Percentiles rank a stretch among this genome's conserved stretches.
Evolutionary conservation across 345 rosid species (phyloP).

Genomic region (Cardamine occulta): DNA sequence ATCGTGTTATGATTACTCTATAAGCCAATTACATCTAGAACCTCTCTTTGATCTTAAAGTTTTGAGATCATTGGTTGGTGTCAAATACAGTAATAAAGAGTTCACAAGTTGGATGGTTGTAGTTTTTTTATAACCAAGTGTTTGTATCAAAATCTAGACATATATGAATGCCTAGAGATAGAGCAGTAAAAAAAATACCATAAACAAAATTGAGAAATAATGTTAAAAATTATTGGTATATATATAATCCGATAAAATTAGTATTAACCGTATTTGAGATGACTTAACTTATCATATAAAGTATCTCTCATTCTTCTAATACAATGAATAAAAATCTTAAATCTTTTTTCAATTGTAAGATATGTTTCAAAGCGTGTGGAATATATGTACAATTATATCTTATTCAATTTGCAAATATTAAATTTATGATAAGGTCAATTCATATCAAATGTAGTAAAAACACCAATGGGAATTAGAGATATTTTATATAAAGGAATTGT

Average conservation of each 20-base stretch:
- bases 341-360: background rate
- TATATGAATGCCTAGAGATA: background rate
- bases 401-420: conserved; percentile 3
- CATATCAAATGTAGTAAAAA: too few relatives aligned
- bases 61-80: background rate
- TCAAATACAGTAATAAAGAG: too few relatives aligned
- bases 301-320: background rate
- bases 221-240: background rate
- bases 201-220: background rate
- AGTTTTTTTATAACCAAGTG: background rate
- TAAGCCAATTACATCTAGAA: background rate
- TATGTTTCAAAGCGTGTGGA: conserved; percentile 32
- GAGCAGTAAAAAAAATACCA: background rate
- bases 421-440: background rate
- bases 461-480: too few relatives aligned
- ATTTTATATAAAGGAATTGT: too few relatives aligned
- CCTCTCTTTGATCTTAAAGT: background rate
- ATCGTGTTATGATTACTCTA: too few relatives aligned
- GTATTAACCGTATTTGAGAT: background rate
- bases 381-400: conserved; percentile 3
- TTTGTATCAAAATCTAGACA: background rate
- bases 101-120: background rate
- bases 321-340: conserved; percentile 25
- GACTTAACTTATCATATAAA: background rate
- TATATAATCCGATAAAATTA: too few relatives aligned